These are phyloP conservation scores for Trametes maxima DNA, from an alignment of 768 basidiomycete species.

Conservation along the genomic window DNA sequence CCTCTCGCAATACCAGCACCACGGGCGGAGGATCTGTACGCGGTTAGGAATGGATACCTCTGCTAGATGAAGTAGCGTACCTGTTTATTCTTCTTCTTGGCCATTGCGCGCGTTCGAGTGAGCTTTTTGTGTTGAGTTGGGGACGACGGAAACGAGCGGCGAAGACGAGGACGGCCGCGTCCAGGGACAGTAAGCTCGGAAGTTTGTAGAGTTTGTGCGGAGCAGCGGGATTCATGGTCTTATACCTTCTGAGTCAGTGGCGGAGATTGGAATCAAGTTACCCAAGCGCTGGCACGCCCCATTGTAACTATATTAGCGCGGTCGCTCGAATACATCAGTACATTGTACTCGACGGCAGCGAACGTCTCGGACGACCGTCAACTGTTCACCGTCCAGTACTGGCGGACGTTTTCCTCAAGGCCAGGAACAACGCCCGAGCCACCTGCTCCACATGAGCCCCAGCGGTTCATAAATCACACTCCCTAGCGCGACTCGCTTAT, in stretches of 20 bases:
- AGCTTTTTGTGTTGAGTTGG: neutral
- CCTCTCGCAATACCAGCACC: constrained; percentile 99
- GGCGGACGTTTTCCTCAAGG: constrained; percentile 3
- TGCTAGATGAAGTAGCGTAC: constrained; percentile 26
- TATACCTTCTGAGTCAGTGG: too few relatives aligned
- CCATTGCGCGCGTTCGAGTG: constrained; percentile 36
- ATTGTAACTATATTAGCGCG: too few relatives aligned
- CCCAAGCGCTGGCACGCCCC: neutral
- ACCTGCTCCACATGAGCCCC: neutral
- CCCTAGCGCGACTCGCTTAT: neutral
- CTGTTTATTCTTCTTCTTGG: constrained; percentile 60
- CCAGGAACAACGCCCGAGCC: constrained; percentile 3
- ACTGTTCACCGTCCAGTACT: too few relatives aligned
- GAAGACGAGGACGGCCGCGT: neutral
- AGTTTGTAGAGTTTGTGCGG: constrained; percentile 7
- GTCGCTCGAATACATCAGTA: too few relatives aligned
- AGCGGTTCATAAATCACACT: neutral
- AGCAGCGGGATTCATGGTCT: neutral
- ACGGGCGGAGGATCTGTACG: constrained; percentile 76
- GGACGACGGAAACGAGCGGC: neutral
- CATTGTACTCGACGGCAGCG: too few relatives aligned
- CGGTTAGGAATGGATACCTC: constrained; percentile 11
- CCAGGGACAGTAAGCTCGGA: constrained; percentile 4
- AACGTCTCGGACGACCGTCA: too few relatives aligned
- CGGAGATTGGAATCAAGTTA: neutral